Percentiles rank a stretch among this genome's conserved stretches.
Evolutionary conservation across 306 rosid genomes (phyloP).

Genomic region (Rubus idaeus): DNA sequence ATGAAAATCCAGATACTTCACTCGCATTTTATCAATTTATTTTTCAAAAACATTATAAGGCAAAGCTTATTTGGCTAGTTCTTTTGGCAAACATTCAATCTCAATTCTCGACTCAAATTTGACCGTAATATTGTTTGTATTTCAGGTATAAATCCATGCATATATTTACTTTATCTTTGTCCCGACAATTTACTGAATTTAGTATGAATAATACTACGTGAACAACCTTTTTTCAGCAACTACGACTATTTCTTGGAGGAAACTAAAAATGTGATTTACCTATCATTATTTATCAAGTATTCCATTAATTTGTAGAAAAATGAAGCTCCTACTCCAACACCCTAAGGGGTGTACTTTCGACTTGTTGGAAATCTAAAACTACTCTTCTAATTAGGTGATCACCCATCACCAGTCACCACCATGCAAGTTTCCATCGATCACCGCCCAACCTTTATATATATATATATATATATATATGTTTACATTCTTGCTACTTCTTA

Average conservation of each 20-base stretch:
- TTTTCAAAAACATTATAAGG: not conserved
- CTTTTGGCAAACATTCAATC: not conserved
- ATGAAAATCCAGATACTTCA: not conserved
- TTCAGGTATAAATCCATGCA: too few species aligned
- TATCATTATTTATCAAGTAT: too few species aligned
- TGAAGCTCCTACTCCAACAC: not conserved
- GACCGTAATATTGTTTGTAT: too few species aligned
- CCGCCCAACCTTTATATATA: not conserved
- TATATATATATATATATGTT: not conserved
- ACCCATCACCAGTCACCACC: not conserved
- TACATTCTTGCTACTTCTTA: not conserved
- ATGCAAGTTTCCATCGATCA: conserved; percentile 8
- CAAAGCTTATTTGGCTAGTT: not conserved
- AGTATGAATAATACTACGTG: too few species aligned
- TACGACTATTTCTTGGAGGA: too few species aligned
- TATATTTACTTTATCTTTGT: not conserved
- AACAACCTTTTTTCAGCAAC: too few species aligned
- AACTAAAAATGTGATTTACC: too few species aligned
- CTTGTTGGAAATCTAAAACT: not conserved
- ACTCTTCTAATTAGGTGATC: not conserved
- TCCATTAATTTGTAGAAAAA: not conserved
- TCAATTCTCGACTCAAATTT: not conserved
- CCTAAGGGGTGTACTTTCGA: too few species aligned
- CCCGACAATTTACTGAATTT: not conserved
- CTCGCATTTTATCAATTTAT: not conserved